Conservation (phyloP, 2,329 filamentous ascomycete species). For the Epichloe scottii region DNA sequence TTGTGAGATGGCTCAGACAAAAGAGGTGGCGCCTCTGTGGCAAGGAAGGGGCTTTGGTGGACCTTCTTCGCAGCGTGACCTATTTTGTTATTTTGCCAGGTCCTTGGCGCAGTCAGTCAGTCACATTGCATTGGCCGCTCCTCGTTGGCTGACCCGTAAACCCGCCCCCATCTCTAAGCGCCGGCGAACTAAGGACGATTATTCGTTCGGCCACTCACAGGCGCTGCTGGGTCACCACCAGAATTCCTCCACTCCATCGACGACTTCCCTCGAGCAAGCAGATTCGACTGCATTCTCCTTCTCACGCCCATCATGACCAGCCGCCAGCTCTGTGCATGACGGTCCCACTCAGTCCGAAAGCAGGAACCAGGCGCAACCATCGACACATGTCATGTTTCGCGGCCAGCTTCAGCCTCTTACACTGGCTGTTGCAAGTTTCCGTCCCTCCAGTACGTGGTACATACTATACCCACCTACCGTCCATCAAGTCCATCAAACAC, state of each 20-base stretch:
- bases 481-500: not conserved
- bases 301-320: not conserved
- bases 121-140: not conserved
- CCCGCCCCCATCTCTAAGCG: conserved; percentile 12
- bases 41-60: too few relatives aligned
- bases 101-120: too few relatives aligned
- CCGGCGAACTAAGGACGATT: conserved; percentile 9
- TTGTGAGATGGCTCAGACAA: not conserved
- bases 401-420: conserved; percentile 7
- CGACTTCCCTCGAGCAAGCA: not conserved
- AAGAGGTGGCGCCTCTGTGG: not conserved
- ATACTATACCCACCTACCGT: too few relatives aligned
- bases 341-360: conserved; percentile 5
- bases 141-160: conserved; percentile 7
- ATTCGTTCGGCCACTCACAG: too few relatives aligned
- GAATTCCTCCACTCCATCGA: too few relatives aligned
- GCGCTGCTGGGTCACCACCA: too few relatives aligned
- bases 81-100: too few relatives aligned
- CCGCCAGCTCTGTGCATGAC: not conserved
- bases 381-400: conserved; percentile 5
- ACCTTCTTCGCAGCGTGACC: too few relatives aligned
- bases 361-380: conserved; percentile 1
- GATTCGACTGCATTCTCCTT: too few relatives aligned
- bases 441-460: conserved; percentile 2
- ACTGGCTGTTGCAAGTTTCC: conserved; percentile 9